Base-by-base conservation (phyloP, 2,329 filamentous ascomycete genomes). In the Trematosphaeria pertusa region DNA sequence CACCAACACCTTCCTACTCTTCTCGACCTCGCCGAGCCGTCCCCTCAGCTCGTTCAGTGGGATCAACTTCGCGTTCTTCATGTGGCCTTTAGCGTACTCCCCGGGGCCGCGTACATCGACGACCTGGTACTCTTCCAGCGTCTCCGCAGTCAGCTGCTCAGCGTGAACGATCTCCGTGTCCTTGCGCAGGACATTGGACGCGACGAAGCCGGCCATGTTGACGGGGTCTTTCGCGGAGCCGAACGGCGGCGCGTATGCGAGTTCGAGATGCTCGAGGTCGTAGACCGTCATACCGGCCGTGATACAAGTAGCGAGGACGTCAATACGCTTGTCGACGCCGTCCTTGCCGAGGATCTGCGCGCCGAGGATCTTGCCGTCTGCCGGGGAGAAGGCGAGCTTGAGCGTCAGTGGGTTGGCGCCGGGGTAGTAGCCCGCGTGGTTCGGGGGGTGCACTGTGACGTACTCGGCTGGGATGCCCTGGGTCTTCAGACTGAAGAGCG, bases 121-220 rank as follows among this genome's bases (percentile, higher is more conserved):
- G n/a, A 45, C 21, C 39, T 46, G 37, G n/a, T 35, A 42, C 17
- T 45, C 15, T 7, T 26, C 19, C 15, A 45, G 17, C 10, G 18
- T 14, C 24, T 42, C 36, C 10, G 19, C 33, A 20, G n/a, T 37
- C 20, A 57, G 28, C 10, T 62, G 52, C 9, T 51, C 47, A 4
- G 53, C 34, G 37, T 65, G 61, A 3, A 55, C 49, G 34, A 62
- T 55, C 40, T 52, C 37, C 8, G 56, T 54, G 34, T 64, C 62
- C 4, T 54, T 61, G 14, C 58, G 37, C 10, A 64, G 37, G 11
- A 65, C 43, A 43, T 65, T 65, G 14, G 53, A 47, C 2, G 42
- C 61, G 10, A 63, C 59, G 28, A 62, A 65, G 7, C 62, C 61
- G 3, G 52, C 62, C 59, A 65, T 64, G 46, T 65, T 64, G 31